Evolutionary conservation across 805 yeast genomes (phyloP), one percentile per base, ranked within the genome.

Genomic region (Saccharomyces kudriavzevii): DNA sequence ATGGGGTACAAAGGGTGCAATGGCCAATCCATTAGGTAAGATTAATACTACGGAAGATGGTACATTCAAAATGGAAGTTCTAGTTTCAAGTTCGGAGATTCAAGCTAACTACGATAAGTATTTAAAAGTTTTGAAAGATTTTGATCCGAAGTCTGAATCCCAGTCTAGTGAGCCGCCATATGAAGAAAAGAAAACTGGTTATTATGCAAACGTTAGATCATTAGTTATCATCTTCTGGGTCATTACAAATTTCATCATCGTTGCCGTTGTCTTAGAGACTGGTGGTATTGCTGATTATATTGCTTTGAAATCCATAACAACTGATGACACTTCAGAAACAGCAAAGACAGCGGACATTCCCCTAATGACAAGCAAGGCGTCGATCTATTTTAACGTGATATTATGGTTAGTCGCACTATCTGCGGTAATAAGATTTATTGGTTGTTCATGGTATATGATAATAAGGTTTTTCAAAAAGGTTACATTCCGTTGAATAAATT

Each of bases 1-100:
- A 5, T 92, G 98, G 98, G 98, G 98, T 68, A 92, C 96, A 3
- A 89, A 91, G 69, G 96, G 96, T 49, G 89, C 84, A 50, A 82
- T 81, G 10, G 78, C 82, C 48, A 24, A 46, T 5, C 71, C 96
- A 80, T 76, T 94, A 62, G 98, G 97, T 56, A 83, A 85, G 47
- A 97, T 96, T 25, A 87, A 85, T 62, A 77, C 88, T 2, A 77
- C 78, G 43, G 79, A 75, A 51, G 82, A 78, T 53, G 89, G 87
- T 60, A 82, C 83, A 56, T 77, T 84, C 52, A 85, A 83, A 58
- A 76, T 83, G 65, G 85, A 81, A 58, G 79, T 85, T 30, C 96
- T 96, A 8, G 88, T 91, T 1, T 83, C 87, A 2, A 77, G 78
- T 27, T 79, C 77, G 49, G 96, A 90, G 63, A 83, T 91, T 58